Conservation (phyloP, 2,329 filamentous ascomycete species). For the Thelonectria olida region DNA sequence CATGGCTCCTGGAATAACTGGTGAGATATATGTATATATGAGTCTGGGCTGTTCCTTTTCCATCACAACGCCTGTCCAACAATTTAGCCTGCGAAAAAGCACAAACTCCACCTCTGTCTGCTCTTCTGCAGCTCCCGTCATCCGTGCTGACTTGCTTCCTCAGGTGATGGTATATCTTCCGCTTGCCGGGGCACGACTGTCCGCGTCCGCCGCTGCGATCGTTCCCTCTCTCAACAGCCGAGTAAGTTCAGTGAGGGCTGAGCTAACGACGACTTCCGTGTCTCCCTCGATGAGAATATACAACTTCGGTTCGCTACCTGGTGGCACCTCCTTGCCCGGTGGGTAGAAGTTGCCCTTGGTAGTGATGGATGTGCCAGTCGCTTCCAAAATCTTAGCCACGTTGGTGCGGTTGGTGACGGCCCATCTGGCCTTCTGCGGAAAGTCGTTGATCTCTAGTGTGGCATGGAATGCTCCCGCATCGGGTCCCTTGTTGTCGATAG, state of each 20-base stretch:
- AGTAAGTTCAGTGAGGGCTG: constrained; percentile 90
- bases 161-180: constrained; percentile 89
- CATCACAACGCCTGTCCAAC: constrained; percentile 21
- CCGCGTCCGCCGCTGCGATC: constrained; percentile 87
- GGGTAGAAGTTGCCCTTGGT: constrained; percentile 95
- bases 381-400: constrained; percentile 96
- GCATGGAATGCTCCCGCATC: constrained; percentile 97
- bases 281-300: constrained; percentile 98
- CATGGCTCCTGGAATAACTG: constrained; percentile 1
- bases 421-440: constrained; percentile 98
- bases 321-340: constrained; percentile 79
- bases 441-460: constrained; percentile 98
- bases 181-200: constrained; percentile 78
- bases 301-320: constrained; percentile 86
- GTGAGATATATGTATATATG: not conserved
- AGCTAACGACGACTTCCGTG: constrained; percentile 89
- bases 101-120: constrained; percentile 7
- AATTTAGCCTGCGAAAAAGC: constrained; percentile 4
- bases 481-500: constrained; percentile 97
- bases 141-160: constrained; percentile 22
- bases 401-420: constrained; percentile 98
- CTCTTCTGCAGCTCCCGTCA: not conserved
- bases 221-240: constrained; percentile 90
- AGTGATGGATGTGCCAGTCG: constrained; percentile 94
- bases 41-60: constrained; percentile 4